phyloP scores from a whole-genome alignment of 257 asterid genomes.

The Nicotiana paniculata region DNA sequence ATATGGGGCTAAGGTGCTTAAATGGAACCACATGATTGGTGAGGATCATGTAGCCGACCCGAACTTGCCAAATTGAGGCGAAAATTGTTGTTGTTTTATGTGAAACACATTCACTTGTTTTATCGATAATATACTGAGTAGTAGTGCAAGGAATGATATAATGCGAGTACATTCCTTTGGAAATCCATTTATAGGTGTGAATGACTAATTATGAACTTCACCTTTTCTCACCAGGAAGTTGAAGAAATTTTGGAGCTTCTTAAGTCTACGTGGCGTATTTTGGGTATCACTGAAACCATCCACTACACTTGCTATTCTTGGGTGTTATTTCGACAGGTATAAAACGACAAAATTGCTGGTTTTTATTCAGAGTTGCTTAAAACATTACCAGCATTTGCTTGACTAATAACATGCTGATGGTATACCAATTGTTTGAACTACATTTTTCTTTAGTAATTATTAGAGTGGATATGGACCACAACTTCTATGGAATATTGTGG shows the following conservation, averaged over 20 bases:
- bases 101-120: neutral
- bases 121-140: neutral
- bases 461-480: neutral
- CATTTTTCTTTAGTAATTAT: neutral
- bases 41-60: neutral
- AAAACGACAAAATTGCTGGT: neutral
- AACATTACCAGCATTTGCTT: neutral
- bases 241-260: constrained; percentile 98
- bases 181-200: neutral
- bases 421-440: neutral
- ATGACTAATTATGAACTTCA: constrained; percentile 5
- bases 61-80: neutral
- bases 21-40: neutral
- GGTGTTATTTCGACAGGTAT: constrained; percentile 94
- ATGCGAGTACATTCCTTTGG: neutral
- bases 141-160: neutral
- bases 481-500: neutral
- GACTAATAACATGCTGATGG: neutral
- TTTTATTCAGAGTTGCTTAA: constrained; percentile 6
- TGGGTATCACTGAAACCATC: constrained; percentile 93
- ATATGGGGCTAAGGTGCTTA: neutral
- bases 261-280: constrained; percentile 87
- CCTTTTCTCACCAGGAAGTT: constrained; percentile 63
- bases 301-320: constrained; percentile 91
- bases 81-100: neutral